phyloP scores from a whole-genome alignment of 2,329 filamentous ascomycete species.

The Aureobasidium sp. region DNA sequence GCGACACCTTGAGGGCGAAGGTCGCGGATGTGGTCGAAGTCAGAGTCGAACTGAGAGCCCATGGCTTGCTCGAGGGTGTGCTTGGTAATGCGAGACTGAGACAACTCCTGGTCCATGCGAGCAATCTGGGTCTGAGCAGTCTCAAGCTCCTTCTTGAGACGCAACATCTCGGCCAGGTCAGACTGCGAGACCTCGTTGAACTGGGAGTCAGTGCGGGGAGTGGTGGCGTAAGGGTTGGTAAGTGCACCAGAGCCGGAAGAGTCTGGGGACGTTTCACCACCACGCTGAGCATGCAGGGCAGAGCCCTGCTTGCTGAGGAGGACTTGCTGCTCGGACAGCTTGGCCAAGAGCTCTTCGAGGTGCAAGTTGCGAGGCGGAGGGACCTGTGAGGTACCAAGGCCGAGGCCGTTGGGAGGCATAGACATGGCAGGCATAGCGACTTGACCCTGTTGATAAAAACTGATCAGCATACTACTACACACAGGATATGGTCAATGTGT shows the following conservation, averaged over 20 bases:
- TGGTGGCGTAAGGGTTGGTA: slow-evolving; percentile 28
- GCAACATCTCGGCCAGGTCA: slow-evolving; percentile 55
- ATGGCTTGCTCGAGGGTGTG: slow-evolving; percentile 52
- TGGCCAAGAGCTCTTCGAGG: slow-evolving; percentile 68
- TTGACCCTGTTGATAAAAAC: background rate
- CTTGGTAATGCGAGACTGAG: slow-evolving; percentile 55
- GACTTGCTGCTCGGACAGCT: slow-evolving; percentile 64
- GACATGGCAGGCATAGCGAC: background rate
- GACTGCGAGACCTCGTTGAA: slow-evolving; percentile 23
- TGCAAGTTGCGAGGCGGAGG: slow-evolving; percentile 25
- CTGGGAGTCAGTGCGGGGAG: slow-evolving; percentile 22
- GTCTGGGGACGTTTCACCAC: slow-evolving; percentile 21
- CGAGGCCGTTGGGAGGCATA: background rate
- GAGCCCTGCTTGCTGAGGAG: slow-evolving; percentile 54
- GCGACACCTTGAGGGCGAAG: slow-evolving; percentile 10
- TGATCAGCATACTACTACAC: background rate
- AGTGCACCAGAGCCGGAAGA: slow-evolving; percentile 24
- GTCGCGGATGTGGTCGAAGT: slow-evolving; percentile 33
- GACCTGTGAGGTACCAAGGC: background rate
- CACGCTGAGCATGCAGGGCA: slow-evolving; percentile 36
- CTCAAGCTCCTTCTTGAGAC: slow-evolving; percentile 64
- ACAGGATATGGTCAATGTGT: background rate
- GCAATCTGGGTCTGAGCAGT: slow-evolving; percentile 64
- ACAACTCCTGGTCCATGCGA: slow-evolving; percentile 63
- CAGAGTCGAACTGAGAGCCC: slow-evolving; percentile 36